Evolutionary conservation across 768 basidiomycete species (phyloP).

Genomic region (Russula sp.): DNA sequence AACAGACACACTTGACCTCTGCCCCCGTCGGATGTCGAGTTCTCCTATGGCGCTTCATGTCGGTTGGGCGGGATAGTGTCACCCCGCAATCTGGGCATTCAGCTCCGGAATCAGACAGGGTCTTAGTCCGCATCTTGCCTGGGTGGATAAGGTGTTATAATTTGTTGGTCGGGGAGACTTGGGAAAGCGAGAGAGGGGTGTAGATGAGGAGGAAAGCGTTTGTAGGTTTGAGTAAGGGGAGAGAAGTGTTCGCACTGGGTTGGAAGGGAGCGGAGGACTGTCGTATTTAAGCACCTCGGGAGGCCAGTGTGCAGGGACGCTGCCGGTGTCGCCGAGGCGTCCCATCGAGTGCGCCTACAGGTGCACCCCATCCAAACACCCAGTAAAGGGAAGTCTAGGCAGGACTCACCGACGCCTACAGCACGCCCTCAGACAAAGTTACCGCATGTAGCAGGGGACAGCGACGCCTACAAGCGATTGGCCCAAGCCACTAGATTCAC

Average conservation of each 20-base stretch:
- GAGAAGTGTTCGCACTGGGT: neutral
- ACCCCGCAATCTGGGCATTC: slow-evolving; percentile 7
- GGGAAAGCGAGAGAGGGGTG: neutral
- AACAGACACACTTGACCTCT: slow-evolving; percentile 11
- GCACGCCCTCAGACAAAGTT: neutral
- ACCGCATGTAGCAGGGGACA: neutral
- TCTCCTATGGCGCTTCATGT: slow-evolving; percentile 14
- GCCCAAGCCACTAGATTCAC: slow-evolving; percentile 3
- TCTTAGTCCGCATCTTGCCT: neutral
- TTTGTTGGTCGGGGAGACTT: neutral
- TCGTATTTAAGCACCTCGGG: slow-evolving; percentile 13
- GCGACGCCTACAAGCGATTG: slow-evolving; percentile 4
- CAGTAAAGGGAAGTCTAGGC: slow-evolving; percentile 7
- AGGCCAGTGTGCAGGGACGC: neutral
- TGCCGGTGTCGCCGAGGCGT: neutral
- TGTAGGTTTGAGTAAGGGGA: neutral
- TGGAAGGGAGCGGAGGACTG: neutral
- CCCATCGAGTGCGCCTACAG: slow-evolving; percentile 10
- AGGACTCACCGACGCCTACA: slow-evolving; percentile 6
- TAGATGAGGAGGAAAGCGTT: neutral
- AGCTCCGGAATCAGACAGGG: neutral
- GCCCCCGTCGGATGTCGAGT: slow-evolving; percentile 8
- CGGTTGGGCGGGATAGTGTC: slow-evolving; percentile 2
- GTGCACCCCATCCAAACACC: slow-evolving; percentile 1
- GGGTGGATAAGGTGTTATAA: neutral